Conservation (phyloP, 2,329 filamentous ascomycete genomes). For the Basipetospora chlamydospora region DNA sequence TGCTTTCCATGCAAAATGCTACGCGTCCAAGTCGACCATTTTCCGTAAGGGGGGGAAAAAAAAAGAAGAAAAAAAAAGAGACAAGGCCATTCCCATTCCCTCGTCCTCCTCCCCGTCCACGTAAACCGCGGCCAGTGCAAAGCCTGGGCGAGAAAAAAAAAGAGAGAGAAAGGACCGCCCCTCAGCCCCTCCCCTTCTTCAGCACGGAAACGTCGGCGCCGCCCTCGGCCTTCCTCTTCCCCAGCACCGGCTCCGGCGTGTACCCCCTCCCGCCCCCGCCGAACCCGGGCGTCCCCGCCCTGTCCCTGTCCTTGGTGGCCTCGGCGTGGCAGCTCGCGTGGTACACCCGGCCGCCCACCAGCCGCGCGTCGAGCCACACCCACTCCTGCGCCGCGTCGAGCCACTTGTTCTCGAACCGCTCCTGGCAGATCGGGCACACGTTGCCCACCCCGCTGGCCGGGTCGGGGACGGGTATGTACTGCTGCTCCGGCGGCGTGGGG, state of each 20-base stretch:
- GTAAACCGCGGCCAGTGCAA: too few species aligned
- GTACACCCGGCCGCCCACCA: constrained; percentile 66
- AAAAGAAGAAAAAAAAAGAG: too few species aligned
- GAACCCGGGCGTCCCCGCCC: constrained; percentile 19
- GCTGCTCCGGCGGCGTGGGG: constrained; percentile 38
- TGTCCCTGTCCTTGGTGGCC: constrained; percentile 50
- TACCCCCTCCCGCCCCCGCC: constrained; percentile 59
- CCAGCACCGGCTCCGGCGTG: constrained; percentile 7
- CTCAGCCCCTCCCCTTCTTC: constrained; percentile 5
- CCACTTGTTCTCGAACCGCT: constrained; percentile 86
- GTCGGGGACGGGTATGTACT: constrained; percentile 74
- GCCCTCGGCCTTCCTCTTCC: constrained; percentile 7
- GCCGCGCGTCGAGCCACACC: constrained; percentile 84
- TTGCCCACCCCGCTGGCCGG: constrained; percentile 60
- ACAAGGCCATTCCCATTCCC: too few species aligned
- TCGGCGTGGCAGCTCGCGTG: constrained; percentile 85
- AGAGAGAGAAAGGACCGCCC: background rate
- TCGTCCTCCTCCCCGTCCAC: too few species aligned
- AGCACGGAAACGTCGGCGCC: background rate
- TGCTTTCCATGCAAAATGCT: too few species aligned
- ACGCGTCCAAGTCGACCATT: too few species aligned
- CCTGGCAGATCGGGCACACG: constrained; percentile 86
- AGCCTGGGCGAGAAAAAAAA: too few species aligned
- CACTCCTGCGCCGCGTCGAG: constrained; percentile 88
- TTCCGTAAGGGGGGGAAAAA: too few species aligned